These are phyloP conservation scores for Parasitella parasitica DNA, from an alignment of 371 early-diverging fungal species.

Conservation along the genomic window DNA sequence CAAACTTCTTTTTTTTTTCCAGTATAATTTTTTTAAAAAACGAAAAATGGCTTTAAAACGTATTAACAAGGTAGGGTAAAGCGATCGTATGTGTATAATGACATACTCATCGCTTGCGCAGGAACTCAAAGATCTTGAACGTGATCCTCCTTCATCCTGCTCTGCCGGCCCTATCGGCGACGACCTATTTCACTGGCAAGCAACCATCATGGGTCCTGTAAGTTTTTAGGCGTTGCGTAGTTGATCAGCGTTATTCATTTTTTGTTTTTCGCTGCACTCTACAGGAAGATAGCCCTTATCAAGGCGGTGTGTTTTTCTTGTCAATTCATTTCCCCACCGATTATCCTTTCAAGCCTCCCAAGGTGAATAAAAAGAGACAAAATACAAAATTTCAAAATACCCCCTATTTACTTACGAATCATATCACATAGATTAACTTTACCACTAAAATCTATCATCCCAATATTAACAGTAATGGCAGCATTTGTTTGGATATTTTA, in stretches of 20 bases:
- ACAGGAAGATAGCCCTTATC: constrained; percentile 71
- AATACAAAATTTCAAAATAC: too few relatives aligned
- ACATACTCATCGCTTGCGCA: constrained; percentile 28
- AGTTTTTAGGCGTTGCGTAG: background rate
- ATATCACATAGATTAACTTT: constrained; percentile 77
- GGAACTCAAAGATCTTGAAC: constrained; percentile 94
- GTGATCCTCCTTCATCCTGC: constrained; percentile 95
- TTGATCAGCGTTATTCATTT: too few relatives aligned
- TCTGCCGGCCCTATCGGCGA: constrained; percentile 92
- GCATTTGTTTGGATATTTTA: constrained; percentile 98
- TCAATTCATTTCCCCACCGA: constrained; percentile 98
- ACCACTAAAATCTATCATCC: constrained; percentile 97
- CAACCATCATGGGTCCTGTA: constrained; percentile 93
- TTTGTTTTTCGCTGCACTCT: background rate
- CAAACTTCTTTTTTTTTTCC: constrained; percentile 8
- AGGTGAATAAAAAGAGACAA: constrained; percentile 54
- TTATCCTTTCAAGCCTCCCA: constrained; percentile 99
- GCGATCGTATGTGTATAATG: background rate
- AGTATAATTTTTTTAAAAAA: constrained; percentile 4
- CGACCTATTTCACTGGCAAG: constrained; percentile 93
- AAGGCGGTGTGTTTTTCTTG: constrained; percentile 96
- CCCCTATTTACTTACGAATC: background rate
- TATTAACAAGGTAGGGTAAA: constrained; percentile 19
- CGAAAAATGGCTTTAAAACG: constrained; percentile 24
- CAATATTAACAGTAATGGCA: constrained; percentile 98